Evolutionary conservation across 257 asterid genomes (phyloP).

Genomic region (Thymus quinquecostatus): DNA sequence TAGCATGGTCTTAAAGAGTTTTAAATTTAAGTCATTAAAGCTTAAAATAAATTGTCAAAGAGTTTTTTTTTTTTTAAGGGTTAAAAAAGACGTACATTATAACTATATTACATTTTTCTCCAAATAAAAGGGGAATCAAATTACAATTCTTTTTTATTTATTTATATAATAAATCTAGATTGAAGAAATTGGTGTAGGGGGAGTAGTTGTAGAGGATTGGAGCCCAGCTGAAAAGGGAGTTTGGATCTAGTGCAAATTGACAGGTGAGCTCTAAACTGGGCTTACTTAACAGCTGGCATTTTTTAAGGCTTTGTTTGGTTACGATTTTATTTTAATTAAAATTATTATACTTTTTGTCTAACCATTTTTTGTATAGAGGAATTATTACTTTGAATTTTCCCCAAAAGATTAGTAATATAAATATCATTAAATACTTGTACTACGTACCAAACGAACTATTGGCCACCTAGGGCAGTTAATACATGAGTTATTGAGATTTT

Average conservation of each 20-base stretch:
- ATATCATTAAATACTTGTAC: neutral
- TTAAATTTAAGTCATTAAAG: too few species aligned
- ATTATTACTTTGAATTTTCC: too few species aligned
- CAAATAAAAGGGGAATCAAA: neutral
- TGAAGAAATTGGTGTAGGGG: neutral
- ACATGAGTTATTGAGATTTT: neutral
- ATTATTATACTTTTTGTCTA: neutral
- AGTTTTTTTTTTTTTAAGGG: too few species aligned
- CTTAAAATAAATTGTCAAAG: too few species aligned
- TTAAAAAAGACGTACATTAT: too few species aligned
- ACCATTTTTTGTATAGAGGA: too few species aligned
- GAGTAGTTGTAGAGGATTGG: conserved; percentile 18
- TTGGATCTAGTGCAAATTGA: conserved; percentile 49
- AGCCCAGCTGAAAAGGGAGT: conserved; percentile 28
- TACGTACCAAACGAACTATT: neutral
- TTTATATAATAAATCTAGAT: too few species aligned
- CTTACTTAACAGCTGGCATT: conserved; percentile 44
- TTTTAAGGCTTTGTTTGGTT: conserved; percentile 33
- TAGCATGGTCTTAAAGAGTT: too few species aligned
- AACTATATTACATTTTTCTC: too few species aligned
- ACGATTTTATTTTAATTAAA: conserved; percentile 1
- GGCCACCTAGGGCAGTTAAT: conserved; percentile 15
- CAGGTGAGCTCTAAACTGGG: conserved; percentile 40
- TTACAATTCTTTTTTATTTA: neutral
- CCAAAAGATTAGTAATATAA: too few species aligned